These are phyloP conservation scores for Crepidotus variabilis DNA, from an alignment of 768 basidiomycete genomes.

Conservation along the genomic window DNA sequence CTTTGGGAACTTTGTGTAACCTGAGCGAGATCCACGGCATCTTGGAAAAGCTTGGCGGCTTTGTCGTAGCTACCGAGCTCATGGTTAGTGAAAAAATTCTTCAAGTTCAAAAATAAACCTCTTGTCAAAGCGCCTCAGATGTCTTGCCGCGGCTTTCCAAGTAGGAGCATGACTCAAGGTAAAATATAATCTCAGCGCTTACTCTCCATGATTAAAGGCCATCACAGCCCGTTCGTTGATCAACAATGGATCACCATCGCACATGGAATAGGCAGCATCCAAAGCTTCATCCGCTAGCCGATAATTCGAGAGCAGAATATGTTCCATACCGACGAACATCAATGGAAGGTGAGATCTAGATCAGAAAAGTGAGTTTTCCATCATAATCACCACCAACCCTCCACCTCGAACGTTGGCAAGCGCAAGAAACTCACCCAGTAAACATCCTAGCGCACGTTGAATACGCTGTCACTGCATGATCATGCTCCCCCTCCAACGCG, in stretches of 20 bases:
- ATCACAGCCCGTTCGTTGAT: constrained; percentile 93
- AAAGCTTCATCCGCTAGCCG: constrained; percentile 85
- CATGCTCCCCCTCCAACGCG: constrained; percentile 95
- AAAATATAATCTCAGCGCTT: too few species aligned
- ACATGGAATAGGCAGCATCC: constrained; percentile 74
- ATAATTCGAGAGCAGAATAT: constrained; percentile 84
- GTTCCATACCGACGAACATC: constrained; percentile 98
- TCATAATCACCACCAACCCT: neutral
- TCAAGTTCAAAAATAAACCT: too few species aligned
- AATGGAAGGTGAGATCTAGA: constrained; percentile 90
- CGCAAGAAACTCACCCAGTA: constrained; percentile 60
- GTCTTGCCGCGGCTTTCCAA: too few species aligned
- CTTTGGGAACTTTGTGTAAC: constrained; percentile 82
- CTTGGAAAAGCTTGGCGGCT: constrained; percentile 69
- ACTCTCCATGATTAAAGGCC: constrained; percentile 85
- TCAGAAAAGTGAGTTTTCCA: neutral
- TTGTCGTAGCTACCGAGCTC: constrained; percentile 54
- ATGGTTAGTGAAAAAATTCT: constrained; percentile 1
- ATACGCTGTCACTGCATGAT: constrained; percentile 97
- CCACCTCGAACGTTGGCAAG: neutral
- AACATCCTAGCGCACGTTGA: constrained; percentile 96
- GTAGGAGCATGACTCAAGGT: too few species aligned
- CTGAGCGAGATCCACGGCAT: constrained; percentile 77
- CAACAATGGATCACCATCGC: constrained; percentile 84
- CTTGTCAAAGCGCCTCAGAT: too few species aligned